Base-by-base conservation (phyloP, 1,284 basidiomycete species). In the Cryptococcus sp. region DNA sequence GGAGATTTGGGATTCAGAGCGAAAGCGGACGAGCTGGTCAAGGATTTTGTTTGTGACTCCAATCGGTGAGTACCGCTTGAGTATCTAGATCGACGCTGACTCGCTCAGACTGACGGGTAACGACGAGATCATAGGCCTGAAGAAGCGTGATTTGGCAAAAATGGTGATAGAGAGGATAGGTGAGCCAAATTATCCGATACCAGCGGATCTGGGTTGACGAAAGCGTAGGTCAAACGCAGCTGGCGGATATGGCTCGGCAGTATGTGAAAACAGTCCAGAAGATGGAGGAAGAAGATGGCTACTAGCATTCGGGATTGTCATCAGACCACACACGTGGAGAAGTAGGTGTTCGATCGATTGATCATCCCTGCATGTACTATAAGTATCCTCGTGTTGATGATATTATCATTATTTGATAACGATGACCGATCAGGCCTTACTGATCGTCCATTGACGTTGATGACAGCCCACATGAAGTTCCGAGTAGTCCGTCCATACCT, bases 1-100 rank as follows among this genome's bases (percentile, higher is more conserved):
- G 89, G 86, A 37, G 88, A 94, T 63, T 90, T 93, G 71, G 89
- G 87, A 0, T 90, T 91, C 72, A 80, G 84, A 58, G 86, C 80
- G 34, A 90, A 91, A 68, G 91, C 86, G 7, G 90, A 93, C 71
- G 93, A 95, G 73, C 75, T 97, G 52, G 82, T 93, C 49, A 86
- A 82, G 70, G 92, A 94, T 59, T 79, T 96, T 41, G 86, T 79
- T 96, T 41, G 86, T 89, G 66, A 93, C 92, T 6, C 91, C 91
- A 0, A 77, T 91, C 3, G 50, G 38, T 55, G 23, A 41, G 43
- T 46, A 46, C 44, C 8, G 38, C 10, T 41, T 10, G 38, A 10
- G 38, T 10, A 41, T 10, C n/a, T 41, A 41, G 38, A 41, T 10
- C n/a, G 10, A 41, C 38, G n/a, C 38, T 41, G 38, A 41, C 10